Evolutionary conservation across 306 rosid genomes (phyloP).

Genomic region (Malus orientalis): DNA sequence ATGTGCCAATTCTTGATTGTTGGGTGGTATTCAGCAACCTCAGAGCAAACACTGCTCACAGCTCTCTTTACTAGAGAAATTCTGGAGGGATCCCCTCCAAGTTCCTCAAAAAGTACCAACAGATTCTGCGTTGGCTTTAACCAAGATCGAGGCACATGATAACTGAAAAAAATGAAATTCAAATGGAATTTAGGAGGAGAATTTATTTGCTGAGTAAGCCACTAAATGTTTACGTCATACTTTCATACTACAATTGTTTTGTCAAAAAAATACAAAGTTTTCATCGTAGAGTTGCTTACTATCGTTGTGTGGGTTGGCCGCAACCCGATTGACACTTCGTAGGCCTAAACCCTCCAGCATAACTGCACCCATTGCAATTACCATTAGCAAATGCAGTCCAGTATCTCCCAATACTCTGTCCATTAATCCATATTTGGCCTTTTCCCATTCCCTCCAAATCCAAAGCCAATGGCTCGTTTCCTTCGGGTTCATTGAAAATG

Average conservation of each 20-base stretch:
- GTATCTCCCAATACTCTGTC: constrained; percentile 87
- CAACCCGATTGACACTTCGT: constrained; percentile 86
- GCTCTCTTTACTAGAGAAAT: constrained; percentile 79
- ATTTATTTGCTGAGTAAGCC: constrained; percentile 1
- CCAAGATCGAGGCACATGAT: constrained; percentile 96
- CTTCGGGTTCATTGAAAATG: constrained; percentile 72
- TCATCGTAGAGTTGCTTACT: constrained; percentile 36
- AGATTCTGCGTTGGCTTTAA: constrained; percentile 72
- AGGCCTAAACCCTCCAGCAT: constrained; percentile 71
- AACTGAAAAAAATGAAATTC: constrained; percentile 50
- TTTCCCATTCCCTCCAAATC: constrained; percentile 98
- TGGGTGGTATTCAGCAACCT: constrained; percentile 86
- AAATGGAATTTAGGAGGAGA: background rate
- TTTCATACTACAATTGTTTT: background rate
- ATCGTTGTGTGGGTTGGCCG: constrained; percentile 85
- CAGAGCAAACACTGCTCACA: constrained; percentile 74
- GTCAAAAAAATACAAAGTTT: background rate
- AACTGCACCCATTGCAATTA: constrained; percentile 63
- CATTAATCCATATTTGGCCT: constrained; percentile 98
- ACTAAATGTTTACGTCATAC: background rate
- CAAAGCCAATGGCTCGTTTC: constrained; percentile 85
- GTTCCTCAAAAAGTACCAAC: constrained; percentile 89
- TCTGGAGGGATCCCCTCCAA: constrained; percentile 85
- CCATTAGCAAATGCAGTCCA: constrained; percentile 86
- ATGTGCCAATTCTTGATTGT: constrained; percentile 88